A percentile compares a stretch with the other conserved stretches of the same genome.
phyloP scores from a whole-genome alignment of 768 basidiomycete genomes.

The Bullera alba region DNA sequence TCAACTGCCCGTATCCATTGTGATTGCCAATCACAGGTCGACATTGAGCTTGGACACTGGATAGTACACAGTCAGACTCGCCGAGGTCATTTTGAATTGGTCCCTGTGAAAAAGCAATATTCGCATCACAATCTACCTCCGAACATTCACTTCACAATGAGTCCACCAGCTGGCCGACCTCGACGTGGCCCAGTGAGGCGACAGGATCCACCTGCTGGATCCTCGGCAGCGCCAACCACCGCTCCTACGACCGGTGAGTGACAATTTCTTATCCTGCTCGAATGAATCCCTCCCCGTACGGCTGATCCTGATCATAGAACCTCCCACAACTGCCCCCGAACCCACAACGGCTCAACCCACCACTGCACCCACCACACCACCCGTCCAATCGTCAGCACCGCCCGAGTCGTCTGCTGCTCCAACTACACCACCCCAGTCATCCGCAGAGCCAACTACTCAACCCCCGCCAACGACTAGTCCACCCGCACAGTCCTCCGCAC shows the following conservation, averaged over 20 bases:
- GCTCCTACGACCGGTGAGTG: neutral
- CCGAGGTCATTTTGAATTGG: no score
- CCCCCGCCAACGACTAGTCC: neutral
- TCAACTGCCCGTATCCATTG: no score
- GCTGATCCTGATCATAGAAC: neutral
- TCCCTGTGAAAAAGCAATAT: no score
- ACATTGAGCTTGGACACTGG: no score
- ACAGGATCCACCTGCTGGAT: neutral
- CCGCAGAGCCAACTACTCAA: neutral
- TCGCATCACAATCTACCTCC: no score
- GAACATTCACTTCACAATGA: no score
- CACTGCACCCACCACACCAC: neutral
- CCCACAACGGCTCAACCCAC: neutral
- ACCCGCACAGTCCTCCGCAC: neutral
- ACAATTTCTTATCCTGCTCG: neutral
- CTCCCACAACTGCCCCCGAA: neutral
- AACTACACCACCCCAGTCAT: constrained; percentile 1
- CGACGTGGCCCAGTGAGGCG: no score
- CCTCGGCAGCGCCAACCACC: constrained; percentile 1
- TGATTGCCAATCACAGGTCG: no score
- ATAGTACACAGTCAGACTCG: no score
- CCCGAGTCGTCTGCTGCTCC: neutral
- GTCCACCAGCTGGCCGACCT: no score
- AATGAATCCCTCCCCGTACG: neutral
- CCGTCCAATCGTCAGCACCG: neutral